A percentile compares a stretch with the other conserved stretches of the same genome.
Evolutionary conservation across 208 protist genomes (phyloP).

Genomic region (Jaenimonas drosophilae): DNA sequence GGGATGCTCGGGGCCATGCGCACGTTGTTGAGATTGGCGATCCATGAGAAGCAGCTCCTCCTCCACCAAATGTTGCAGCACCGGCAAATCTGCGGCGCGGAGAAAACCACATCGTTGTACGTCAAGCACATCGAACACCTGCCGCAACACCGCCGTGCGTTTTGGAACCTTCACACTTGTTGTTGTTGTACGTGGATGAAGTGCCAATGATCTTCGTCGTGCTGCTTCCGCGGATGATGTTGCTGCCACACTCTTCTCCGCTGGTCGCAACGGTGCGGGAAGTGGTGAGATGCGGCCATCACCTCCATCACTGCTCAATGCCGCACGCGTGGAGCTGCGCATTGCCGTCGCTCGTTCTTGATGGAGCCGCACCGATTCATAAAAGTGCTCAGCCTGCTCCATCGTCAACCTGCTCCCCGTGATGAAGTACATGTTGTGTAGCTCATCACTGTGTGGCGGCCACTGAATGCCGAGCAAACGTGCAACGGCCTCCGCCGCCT

Average conservation of each 20-base stretch:
- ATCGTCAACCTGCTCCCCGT: constrained; percentile 43
- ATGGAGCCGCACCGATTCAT: constrained; percentile 18
- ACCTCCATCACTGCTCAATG: too few relatives aligned
- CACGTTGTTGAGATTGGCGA: too few relatives aligned
- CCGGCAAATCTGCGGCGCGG: constrained; percentile 15
- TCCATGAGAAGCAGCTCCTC: constrained; percentile 15
- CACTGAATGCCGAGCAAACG: constrained; percentile 43
- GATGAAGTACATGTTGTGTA: constrained; percentile 33
- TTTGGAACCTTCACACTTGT: constrained; percentile 11
- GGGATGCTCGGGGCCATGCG: too few relatives aligned
- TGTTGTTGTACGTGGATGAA: background rate
- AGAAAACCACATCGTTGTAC: constrained; percentile 27
- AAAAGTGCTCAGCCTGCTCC: constrained; percentile 31
- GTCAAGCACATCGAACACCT: constrained; percentile 55
- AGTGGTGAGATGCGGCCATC: too few relatives aligned
- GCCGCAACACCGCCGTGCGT: constrained; percentile 32
- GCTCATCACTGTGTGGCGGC: constrained; percentile 20
- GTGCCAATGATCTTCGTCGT: background rate
- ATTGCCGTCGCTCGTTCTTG: background rate
- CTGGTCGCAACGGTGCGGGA: background rate
- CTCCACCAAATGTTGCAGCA: constrained; percentile 35
- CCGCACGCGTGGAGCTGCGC: background rate
- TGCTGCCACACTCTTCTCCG: too few relatives aligned
- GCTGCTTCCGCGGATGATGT: background rate
- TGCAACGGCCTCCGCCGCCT: constrained; percentile 26